Evolutionary conservation across 2,329 filamentous ascomycete genomes (phyloP).

Genomic region (Alternaria triticimaculans): DNA sequence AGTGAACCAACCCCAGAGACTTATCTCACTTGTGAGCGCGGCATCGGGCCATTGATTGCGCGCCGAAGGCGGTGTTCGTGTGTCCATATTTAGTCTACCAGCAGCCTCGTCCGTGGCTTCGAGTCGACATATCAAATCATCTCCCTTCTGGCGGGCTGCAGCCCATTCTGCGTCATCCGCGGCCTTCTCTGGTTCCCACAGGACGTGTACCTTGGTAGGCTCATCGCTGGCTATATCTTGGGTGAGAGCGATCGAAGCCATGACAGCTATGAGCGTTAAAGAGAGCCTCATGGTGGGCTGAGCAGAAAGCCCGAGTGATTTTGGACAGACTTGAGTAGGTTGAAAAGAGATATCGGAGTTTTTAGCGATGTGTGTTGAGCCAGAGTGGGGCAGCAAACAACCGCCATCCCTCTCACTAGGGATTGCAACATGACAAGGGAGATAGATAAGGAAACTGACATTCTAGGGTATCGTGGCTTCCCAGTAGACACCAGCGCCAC

Average conservation of each 20-base stretch:
- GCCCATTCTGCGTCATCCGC: background rate
- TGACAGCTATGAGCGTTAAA: background rate
- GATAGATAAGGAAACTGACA: background rate
- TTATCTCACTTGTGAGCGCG: background rate
- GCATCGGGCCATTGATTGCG: background rate
- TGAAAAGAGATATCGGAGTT: too few relatives aligned
- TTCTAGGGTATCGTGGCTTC: background rate
- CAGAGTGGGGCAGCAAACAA: too few relatives aligned
- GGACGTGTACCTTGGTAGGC: too few relatives aligned
- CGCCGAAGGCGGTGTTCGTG: background rate
- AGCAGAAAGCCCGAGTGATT: too few relatives aligned
- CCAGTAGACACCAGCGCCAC: background rate
- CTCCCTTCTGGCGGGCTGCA: background rate
- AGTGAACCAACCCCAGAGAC: background rate
- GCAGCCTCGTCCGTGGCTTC: background rate
- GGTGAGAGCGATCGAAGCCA: background rate
- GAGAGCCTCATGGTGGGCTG: too few relatives aligned
- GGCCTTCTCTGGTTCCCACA: too few relatives aligned
- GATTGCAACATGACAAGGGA: too few relatives aligned
- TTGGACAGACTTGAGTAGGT: too few relatives aligned
- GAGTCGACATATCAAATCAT: background rate
- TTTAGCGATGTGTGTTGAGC: too few relatives aligned
- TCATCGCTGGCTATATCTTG: background rate
- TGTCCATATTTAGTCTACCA: background rate
- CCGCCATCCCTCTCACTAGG: too few relatives aligned